These are phyloP conservation scores for Picea sitchensis DNA, from an alignment of 75 land plant genomes.

Conservation along the genomic window DNA sequence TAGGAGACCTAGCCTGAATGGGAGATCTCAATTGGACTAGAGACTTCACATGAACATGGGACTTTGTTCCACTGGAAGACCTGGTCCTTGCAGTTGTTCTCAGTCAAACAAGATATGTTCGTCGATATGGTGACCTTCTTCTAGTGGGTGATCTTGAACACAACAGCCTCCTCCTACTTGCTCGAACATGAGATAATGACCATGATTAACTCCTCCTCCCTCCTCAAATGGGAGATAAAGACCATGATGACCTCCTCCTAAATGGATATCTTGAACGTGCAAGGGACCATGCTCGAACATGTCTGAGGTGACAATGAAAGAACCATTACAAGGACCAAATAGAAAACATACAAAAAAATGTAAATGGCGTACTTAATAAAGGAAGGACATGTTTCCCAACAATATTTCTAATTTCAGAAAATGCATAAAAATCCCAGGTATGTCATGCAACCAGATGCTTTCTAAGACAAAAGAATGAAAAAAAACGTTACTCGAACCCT, in stretches of 20 bases:
- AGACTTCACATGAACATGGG: neutral
- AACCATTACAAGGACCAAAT: too few species aligned
- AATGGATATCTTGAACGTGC: conserved; percentile 12
- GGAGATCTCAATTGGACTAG: neutral
- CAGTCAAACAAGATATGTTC: neutral
- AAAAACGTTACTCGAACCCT: too few species aligned
- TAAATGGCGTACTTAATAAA: too few species aligned
- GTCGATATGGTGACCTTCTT: conserved; percentile 5
- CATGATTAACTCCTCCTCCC: neutral
- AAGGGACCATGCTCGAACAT: neutral
- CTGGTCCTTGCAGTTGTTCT: conserved; percentile 1
- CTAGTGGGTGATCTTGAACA: conserved; percentile 11
- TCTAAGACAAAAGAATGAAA: too few species aligned
- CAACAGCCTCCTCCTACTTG: neutral
- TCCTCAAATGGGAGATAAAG: neutral
- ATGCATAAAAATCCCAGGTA: too few species aligned
- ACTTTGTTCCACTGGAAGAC: neutral
- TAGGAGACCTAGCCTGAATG: conserved; percentile 8
- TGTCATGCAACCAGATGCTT: too few species aligned
- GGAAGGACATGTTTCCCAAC: too few species aligned
- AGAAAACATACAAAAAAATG: too few species aligned
- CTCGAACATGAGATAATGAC: conserved; percentile 5
- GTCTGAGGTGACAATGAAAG: conserved; percentile 11
- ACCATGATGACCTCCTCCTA: conserved; percentile 10
- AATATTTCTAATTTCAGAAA: too few species aligned